A percentile compares a stretch with the other conserved stretches of the same genome.
Conservation (phyloP, 192 early-diverging fungal species). For the Glomus cerebriforme region DNA sequence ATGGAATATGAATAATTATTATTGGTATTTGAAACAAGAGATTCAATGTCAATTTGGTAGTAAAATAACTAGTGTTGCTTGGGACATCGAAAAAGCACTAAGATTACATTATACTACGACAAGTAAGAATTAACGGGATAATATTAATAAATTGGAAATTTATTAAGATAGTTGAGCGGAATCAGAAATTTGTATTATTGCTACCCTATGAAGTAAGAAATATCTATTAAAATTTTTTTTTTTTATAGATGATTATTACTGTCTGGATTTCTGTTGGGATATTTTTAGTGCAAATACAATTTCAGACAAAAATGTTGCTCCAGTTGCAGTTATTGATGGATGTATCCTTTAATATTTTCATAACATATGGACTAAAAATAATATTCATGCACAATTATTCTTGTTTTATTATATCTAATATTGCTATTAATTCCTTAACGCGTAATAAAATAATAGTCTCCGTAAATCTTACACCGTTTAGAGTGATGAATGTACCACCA, state of each 20-base stretch:
- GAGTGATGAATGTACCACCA: slow-evolving; percentile 86
- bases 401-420: no score
- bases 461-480: slow-evolving; percentile 76
- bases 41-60: slow-evolving; percentile 50
- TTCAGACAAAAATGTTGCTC: slow-evolving; percentile 45
- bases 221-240: not conserved
- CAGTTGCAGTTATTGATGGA: slow-evolving; percentile 82
- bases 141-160: not conserved
- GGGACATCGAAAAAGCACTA: slow-evolving; percentile 82
- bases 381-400: no score
- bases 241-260: slow-evolving; percentile 41
- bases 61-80: slow-evolving; percentile 57
- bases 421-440: slow-evolving; percentile 27
- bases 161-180: not conserved
- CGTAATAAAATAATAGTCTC: slow-evolving; percentile 39
- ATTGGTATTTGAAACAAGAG: slow-evolving; percentile 96
- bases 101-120: slow-evolving; percentile 61
- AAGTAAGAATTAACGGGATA: slow-evolving; percentile 15
- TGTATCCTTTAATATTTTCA: slow-evolving; percentile 29
- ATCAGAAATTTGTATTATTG: no score
- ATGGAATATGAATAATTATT: slow-evolving; percentile 93
- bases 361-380: no score
- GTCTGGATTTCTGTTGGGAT: slow-evolving; percentile 43
- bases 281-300: slow-evolving; percentile 45
- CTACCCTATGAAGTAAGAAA: no score